Conservation (phyloP, 2,329 filamentous ascomycete genomes). For the Daldinia sp. region DNA sequence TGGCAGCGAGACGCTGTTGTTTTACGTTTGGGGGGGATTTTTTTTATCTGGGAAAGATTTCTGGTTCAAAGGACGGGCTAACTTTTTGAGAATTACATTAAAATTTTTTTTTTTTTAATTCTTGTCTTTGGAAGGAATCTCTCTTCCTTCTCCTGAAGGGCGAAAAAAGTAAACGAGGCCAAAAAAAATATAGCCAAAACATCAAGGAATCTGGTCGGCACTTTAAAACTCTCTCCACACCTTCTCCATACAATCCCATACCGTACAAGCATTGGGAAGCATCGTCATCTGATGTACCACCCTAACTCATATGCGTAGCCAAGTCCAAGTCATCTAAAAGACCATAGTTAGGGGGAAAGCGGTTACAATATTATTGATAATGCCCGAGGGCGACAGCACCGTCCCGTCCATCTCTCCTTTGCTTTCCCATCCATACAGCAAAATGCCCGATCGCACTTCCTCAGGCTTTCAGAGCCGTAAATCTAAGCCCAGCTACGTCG, state of each 20-base stretch:
- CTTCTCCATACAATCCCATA: neutral
- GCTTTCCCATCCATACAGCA: constrained; percentile 42
- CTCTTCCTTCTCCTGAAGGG: too few species aligned
- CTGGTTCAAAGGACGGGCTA: neutral
- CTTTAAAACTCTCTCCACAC: neutral
- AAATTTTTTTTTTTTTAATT: too few species aligned
- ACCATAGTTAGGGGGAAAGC: constrained; percentile 15
- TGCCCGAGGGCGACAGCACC: constrained; percentile 40
- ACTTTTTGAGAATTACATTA: too few species aligned
- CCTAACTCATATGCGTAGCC: neutral
- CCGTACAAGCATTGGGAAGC: neutral
- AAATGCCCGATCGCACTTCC: constrained; percentile 43
- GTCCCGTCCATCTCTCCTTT: constrained; percentile 37
- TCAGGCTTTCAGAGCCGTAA: constrained; percentile 31
- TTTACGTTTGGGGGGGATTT: constrained; percentile 16
- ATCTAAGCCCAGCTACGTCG: constrained; percentile 44
- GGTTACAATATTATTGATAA: constrained; percentile 32
- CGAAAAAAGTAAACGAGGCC: too few species aligned
- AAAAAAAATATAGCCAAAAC: neutral
- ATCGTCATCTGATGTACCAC: constrained; percentile 9
- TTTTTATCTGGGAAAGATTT: constrained; percentile 1
- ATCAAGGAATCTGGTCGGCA: neutral
- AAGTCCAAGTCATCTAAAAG: constrained; percentile 7
- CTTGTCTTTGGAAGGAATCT: constrained; percentile 15
- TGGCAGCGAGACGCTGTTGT: constrained; percentile 19